phyloP scores from a whole-genome alignment of 2,329 filamentous ascomycete genomes.

The Xylaria sp. region DNA sequence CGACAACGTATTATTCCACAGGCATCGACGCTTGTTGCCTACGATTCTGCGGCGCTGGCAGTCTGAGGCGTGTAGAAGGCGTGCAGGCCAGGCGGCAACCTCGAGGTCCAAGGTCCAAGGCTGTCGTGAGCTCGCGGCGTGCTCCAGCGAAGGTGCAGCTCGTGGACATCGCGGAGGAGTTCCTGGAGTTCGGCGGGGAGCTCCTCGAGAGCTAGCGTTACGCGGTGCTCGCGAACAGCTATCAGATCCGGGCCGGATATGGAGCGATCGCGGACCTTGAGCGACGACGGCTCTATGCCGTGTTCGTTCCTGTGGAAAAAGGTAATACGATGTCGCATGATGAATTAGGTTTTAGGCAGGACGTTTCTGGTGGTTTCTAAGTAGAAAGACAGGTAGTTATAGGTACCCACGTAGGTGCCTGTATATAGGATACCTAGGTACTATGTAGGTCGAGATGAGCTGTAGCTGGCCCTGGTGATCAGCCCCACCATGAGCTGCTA shows the following conservation, averaged over 20 bases:
- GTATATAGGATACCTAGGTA: no score
- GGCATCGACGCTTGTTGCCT: slow-evolving; percentile 22
- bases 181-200: slow-evolving; percentile 74
- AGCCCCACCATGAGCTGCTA: no score
- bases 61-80: slow-evolving; percentile 74
- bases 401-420: background rate
- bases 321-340: slow-evolving; percentile 83
- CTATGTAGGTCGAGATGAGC: no score
- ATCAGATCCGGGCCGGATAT: slow-evolving; percentile 68
- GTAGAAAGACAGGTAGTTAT: background rate
- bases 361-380: slow-evolving; percentile 6
- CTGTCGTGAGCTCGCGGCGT: slow-evolving; percentile 66
- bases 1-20: background rate
- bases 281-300: slow-evolving; percentile 70
- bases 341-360: slow-evolving; percentile 34
- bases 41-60: slow-evolving; percentile 44
- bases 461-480: slow-evolving; percentile 1
- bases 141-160: slow-evolving; percentile 85
- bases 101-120: slow-evolving; percentile 77
- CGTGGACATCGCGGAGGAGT: slow-evolving; percentile 71
- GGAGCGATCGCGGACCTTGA: slow-evolving; percentile 67
- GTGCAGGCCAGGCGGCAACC: slow-evolving; percentile 83
- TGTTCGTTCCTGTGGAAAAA: slow-evolving; percentile 76
- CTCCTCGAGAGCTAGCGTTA: slow-evolving; percentile 79
- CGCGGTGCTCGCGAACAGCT: slow-evolving; percentile 80